Evolutionary conservation across 176 grass and related monocot genomes (phyloP).

Genomic region (Alopecurus myosuroides): DNA sequence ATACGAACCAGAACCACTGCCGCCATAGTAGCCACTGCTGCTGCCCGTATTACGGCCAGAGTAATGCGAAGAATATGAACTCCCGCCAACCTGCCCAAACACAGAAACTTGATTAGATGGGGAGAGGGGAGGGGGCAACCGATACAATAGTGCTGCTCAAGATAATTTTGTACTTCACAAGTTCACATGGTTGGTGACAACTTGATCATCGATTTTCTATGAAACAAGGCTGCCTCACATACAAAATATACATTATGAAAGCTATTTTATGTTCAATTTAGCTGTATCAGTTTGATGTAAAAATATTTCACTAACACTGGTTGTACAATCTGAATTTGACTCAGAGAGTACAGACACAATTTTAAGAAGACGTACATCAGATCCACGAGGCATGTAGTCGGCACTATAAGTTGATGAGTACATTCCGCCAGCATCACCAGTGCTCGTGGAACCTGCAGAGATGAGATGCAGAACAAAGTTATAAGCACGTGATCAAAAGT

Average conservation of each 20-base stretch:
- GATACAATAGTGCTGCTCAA: not conserved
- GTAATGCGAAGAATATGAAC: slow-evolving; percentile 69
- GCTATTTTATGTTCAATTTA: not conserved
- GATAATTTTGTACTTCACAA: not conserved
- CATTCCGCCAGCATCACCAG: slow-evolving; percentile 52
- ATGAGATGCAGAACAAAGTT: not conserved
- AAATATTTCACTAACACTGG: not conserved
- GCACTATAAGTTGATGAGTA: slow-evolving; percentile 56
- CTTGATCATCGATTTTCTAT: not conserved
- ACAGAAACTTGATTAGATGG: not conserved
- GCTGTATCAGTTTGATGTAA: not conserved
- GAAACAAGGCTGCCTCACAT: not conserved
- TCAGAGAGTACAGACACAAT: not conserved
- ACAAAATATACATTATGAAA: not conserved
- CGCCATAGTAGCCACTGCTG: slow-evolving; percentile 52
- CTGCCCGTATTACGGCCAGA: slow-evolving; percentile 47
- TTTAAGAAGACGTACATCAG: slow-evolving; percentile 63
- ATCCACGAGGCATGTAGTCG: slow-evolving; percentile 67
- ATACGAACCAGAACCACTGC: slow-evolving; percentile 67
- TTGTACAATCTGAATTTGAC: not conserved
- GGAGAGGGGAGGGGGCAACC: not conserved
- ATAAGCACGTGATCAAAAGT: not conserved
- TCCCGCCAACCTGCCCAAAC: slow-evolving; percentile 57
- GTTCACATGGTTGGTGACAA: not conserved
- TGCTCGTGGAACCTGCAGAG: slow-evolving; percentile 47